phyloP scores from a whole-genome alignment of 768 basidiomycete species.

The Fibroporia radiculosa region DNA sequence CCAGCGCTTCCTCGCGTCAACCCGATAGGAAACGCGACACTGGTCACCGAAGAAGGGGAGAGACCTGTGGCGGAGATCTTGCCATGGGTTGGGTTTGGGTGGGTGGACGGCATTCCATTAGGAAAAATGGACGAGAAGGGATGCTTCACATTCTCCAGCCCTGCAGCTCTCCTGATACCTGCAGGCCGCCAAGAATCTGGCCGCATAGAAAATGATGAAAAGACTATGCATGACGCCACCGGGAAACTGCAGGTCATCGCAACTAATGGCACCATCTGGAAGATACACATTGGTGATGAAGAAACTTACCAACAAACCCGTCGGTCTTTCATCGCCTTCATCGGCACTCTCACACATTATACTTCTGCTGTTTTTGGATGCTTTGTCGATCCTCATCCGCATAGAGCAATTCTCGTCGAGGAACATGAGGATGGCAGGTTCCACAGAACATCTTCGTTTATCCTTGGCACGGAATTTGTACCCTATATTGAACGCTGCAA shows the following conservation, averaged over 20 bases:
- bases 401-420: neutral
- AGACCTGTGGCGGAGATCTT: neutral
- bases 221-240: neutral
- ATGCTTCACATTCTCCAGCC: neutral
- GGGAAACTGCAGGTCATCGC: neutral
- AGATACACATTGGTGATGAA: neutral
- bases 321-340: neutral
- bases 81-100: neutral
- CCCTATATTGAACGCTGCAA: too few relatives aligned
- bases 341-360: neutral
- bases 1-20: slow-evolving; percentile 3
- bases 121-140: slow-evolving; percentile 2
- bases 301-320: neutral
- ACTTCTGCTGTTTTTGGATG: neutral
- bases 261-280: too few relatives aligned
- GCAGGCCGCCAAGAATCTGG: too few relatives aligned
- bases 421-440: neutral
- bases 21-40: neutral
- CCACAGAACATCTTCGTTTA: too few relatives aligned
- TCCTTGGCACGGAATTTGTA: too few relatives aligned
- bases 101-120: neutral
- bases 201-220: neutral
- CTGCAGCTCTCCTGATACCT: neutral
- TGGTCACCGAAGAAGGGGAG: neutral
- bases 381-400: neutral